Percentiles rank a stretch among this genome's conserved stretches.
phyloP scores from a whole-genome alignment of 345 rosid genomes.

The Viola odorata region DNA sequence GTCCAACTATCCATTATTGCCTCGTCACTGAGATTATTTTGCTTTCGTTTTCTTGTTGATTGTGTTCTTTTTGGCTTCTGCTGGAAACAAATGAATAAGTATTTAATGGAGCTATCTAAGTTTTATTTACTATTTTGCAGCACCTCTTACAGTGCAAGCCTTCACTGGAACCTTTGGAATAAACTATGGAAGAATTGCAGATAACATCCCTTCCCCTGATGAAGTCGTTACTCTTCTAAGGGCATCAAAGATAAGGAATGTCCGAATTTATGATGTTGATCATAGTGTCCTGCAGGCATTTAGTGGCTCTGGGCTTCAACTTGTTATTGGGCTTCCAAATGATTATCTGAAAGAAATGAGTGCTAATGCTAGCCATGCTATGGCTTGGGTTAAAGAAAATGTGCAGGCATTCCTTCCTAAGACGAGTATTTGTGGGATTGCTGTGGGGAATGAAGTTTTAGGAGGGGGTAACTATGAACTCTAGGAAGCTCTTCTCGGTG shows the following conservation, averaged over 20 bases:
- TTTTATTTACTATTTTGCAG: slow-evolving; percentile 25
- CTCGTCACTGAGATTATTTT: not conserved
- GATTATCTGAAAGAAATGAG: too few relatives aligned
- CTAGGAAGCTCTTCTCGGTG: too few relatives aligned
- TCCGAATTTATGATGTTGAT: too few relatives aligned
- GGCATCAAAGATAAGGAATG: slow-evolving; percentile 56
- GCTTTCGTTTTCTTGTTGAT: not conserved
- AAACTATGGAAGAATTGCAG: slow-evolving; percentile 90
- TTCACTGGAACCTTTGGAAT: slow-evolving; percentile 91
- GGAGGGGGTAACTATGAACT: too few relatives aligned
- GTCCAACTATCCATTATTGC: not conserved
- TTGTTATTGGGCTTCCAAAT: too few relatives aligned
- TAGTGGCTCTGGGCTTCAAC: too few relatives aligned
- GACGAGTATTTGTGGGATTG: too few relatives aligned
- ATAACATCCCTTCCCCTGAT: slow-evolving; percentile 94
- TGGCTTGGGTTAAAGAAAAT: too few relatives aligned
- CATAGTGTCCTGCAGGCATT: too few relatives aligned
- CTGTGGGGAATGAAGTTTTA: too few relatives aligned
- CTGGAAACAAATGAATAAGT: slow-evolving; percentile 11
- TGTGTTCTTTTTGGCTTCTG: not conserved
- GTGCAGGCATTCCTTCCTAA: too few relatives aligned
- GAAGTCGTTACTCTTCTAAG: slow-evolving; percentile 70
- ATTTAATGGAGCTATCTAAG: not conserved
- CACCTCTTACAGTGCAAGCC: slow-evolving; percentile 36
- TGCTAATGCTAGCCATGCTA: too few relatives aligned